These are phyloP conservation scores for Agarophyton chilense DNA, from an alignment of 23 red algal species.

Conservation along the genomic window DNA sequence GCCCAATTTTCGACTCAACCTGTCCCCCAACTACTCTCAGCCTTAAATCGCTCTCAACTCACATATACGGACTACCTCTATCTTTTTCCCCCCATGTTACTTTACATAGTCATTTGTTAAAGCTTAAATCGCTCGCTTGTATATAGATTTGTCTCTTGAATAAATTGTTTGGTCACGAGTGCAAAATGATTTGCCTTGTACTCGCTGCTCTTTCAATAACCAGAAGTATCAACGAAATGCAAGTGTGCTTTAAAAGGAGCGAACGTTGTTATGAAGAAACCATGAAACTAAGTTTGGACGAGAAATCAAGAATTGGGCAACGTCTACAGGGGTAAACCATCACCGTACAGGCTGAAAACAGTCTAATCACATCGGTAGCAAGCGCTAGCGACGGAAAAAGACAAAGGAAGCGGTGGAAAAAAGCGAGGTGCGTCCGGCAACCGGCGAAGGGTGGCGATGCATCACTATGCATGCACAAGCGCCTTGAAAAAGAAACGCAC, in stretches of 20 bases:
- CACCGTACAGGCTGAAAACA: too few species aligned
- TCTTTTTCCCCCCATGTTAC: not conserved
- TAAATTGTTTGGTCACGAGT: not conserved
- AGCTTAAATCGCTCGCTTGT: too few species aligned
- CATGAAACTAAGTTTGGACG: not conserved
- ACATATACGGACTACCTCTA: not conserved
- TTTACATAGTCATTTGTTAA: not conserved
- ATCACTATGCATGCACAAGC: not conserved
- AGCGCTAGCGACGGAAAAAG: too few species aligned
- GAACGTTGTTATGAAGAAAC: not conserved
- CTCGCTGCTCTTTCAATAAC: too few species aligned
- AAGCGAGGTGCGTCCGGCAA: not conserved
- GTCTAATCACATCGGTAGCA: too few species aligned
- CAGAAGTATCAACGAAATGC: too few species aligned
- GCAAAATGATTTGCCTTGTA: too few species aligned
- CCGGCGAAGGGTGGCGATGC: not conserved
- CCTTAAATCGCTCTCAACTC: not conserved
- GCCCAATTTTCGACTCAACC: conserved; percentile 57
- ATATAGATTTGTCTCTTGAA: not conserved
- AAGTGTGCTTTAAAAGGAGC: not conserved
- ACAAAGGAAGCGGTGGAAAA: too few species aligned
- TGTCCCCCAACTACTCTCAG: conserved; percentile 51
- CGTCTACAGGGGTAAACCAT: too few species aligned
- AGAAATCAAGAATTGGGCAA: not conserved
- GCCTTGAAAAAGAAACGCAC: not conserved